phyloP scores from a whole-genome alignment of 2,329 filamentous ascomycete species.

The Aspergillaceae sp. region DNA sequence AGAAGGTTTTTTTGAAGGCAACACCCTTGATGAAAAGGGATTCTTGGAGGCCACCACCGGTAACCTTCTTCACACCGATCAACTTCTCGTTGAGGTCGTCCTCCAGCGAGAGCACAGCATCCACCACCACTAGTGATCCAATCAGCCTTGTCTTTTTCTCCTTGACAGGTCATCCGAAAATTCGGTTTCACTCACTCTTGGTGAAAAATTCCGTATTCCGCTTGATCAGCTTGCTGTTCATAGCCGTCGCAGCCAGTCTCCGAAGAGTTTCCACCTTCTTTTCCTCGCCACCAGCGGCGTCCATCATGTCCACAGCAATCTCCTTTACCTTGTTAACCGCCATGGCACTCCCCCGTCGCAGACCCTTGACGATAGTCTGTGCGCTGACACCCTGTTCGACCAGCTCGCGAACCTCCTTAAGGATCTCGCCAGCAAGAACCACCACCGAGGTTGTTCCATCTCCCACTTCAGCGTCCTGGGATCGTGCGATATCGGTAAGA shows the following conservation, averaged over 20 bases:
- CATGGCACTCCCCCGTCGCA: slow-evolving; percentile 78
- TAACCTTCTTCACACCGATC: slow-evolving; percentile 97
- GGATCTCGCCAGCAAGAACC: slow-evolving; percentile 90
- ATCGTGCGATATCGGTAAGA: slow-evolving; percentile 94
- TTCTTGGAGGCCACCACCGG: slow-evolving; percentile 89
- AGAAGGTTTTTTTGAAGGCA: slow-evolving; percentile 99
- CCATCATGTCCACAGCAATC: slow-evolving; percentile 62
- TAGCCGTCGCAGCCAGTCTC: slow-evolving; percentile 88
- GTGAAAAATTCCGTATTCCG: slow-evolving; percentile 95
- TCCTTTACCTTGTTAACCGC: slow-evolving; percentile 99
- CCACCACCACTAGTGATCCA: slow-evolving; percentile 71
- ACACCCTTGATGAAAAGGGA: slow-evolving; percentile 96
- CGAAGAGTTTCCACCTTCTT: slow-evolving; percentile 81
- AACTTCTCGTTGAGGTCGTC: slow-evolving; percentile 95
- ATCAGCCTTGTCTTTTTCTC: slow-evolving; percentile 5
- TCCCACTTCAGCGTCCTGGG: slow-evolving; percentile 97
- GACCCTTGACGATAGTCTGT: slow-evolving; percentile 93
- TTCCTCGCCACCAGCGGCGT: slow-evolving; percentile 69
- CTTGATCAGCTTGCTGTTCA: slow-evolving; percentile 99
- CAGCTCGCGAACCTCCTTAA: slow-evolving; percentile 93
- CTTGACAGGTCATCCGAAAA: no score
- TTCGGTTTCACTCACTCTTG: slow-evolving; percentile 56
- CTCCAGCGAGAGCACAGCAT: slow-evolving; percentile 89
- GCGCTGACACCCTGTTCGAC: slow-evolving; percentile 96
- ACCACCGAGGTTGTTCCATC: slow-evolving; percentile 97